Conservation (phyloP, 306 rosid genomes). For the Alnus glutinosa region DNA sequence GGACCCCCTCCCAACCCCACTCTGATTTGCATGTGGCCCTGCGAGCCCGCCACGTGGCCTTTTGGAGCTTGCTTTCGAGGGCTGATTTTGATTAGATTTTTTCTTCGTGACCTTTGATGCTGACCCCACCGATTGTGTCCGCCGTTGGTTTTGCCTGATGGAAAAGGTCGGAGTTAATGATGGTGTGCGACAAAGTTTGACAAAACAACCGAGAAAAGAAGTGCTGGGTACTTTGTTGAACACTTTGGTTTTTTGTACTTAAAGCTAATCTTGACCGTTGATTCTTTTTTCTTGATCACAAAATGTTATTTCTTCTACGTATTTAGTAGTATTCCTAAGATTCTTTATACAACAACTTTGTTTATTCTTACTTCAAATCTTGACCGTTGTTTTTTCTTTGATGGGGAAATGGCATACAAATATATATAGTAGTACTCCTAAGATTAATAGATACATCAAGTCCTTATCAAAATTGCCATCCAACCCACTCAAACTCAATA, state of each 20-base stretch:
- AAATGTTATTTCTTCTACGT: neutral
- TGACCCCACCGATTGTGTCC: constrained; percentile 18
- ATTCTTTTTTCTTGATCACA: neutral
- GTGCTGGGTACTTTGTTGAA: neutral
- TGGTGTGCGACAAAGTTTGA: neutral
- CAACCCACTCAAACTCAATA: too few species aligned
- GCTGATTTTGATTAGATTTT: constrained; percentile 30
- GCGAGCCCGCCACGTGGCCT: constrained; percentile 35
- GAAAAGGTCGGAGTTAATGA: neutral
- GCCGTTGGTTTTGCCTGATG: constrained; percentile 34
- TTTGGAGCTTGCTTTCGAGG: neutral
- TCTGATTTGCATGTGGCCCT: constrained; percentile 11
- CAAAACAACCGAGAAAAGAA: neutral
- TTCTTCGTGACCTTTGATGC: constrained; percentile 24
- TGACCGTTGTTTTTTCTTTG: too few species aligned
- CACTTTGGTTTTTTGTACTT: neutral
- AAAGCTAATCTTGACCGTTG: neutral
- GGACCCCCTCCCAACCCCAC: constrained; percentile 25
- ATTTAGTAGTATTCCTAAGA: too few species aligned
- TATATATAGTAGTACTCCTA: too few species aligned
- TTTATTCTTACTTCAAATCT: too few species aligned
- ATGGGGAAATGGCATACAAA: too few species aligned
- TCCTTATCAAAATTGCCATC: too few species aligned
- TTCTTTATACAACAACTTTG: too few species aligned
- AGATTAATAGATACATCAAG: too few species aligned